Base-by-base conservation (phyloP, 805 yeast genomes). In the Monosporozyma aerobia region DNA sequence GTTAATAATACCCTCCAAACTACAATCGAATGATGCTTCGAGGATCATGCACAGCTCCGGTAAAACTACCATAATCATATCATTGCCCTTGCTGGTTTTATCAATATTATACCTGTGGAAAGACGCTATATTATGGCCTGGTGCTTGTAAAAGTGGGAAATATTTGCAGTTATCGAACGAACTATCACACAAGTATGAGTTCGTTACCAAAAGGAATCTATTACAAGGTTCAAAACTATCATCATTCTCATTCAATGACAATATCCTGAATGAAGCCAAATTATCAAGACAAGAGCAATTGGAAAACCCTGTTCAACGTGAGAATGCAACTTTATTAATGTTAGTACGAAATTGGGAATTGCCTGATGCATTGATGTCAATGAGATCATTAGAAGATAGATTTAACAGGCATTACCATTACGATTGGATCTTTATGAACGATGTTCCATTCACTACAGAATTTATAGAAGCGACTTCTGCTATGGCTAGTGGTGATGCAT, bases 251-350 rank as follows among this genome's bases (percentile, higher is more conserved):
- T 57, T 69, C 51, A 48, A 47, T 25, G 52, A 51, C 32, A 25
- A 37, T 7, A 29, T 37, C 2, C 13, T 48, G 1, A 35, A 44
- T 5, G 49, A 57, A 23, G 10, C 45, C n/a, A 32, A 25, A 14
- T 30, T 41, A 23, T 48, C 39, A 14, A 19, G n/a, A 10, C 14
- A 23, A 25, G 14, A 22, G 37, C 23, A 32, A 5, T 10, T 29
- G n/a, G 50, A 50, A 11, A 19, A 44, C 14, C 23, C 33, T n/a
- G 11, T 22, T 10, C 47, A 27, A 14, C 33, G 35, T 41, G 62
- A 62, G 62, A 90, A 89, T 65, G 97, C 97, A 3, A 85, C 95
- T 0, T 67, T 90, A 29, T 77, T 90, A 52, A 90, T 90, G 96
- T 77, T 90, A 29, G 95, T 87, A 41, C 73, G 97, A 52, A 90